phyloP scores from a whole-genome alignment of 495 filamentous ascomycete genomes.

The Parathielavia hyrcaniae region DNA sequence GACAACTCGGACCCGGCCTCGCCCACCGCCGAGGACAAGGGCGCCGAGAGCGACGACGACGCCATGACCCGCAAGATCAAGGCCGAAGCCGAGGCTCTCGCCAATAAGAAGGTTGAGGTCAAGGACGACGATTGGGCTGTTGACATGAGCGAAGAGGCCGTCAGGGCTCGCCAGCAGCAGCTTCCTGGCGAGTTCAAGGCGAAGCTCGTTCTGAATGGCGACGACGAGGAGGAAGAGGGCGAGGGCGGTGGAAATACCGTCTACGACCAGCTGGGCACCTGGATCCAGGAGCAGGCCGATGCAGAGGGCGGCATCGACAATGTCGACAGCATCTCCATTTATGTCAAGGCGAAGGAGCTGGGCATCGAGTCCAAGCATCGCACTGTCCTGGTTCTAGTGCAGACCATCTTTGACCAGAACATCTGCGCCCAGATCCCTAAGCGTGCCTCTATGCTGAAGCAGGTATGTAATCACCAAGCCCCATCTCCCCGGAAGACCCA shows the following conservation, averaged over 20 bases:
- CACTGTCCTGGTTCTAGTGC: constrained; percentile 84
- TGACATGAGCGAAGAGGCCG: constrained; percentile 88
- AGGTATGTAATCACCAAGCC: constrained; percentile 46
- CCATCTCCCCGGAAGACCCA: background rate
- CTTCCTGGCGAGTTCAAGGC: constrained; percentile 88
- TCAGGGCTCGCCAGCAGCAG: constrained; percentile 86
- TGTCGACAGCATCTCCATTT: constrained; percentile 81
- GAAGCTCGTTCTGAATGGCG: constrained; percentile 76
- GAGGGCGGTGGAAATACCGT: constrained; percentile 68
- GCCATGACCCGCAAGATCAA: constrained; percentile 87
- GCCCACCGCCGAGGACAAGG: constrained; percentile 56
- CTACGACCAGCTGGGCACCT: constrained; percentile 90
- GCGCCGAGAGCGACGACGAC: constrained; percentile 82
- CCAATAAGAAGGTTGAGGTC: constrained; percentile 47
- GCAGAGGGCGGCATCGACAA: constrained; percentile 65
- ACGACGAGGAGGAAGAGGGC: constrained; percentile 75
- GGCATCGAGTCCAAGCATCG: constrained; percentile 94
- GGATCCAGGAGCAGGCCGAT: constrained; percentile 72
- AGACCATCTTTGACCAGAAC: constrained; percentile 87
- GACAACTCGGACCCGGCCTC: constrained; percentile 68
- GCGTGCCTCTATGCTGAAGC: constrained; percentile 80
- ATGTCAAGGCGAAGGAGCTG: constrained; percentile 90
- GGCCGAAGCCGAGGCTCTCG: constrained; percentile 69
- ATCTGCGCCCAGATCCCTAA: constrained; percentile 73
- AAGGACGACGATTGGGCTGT: constrained; percentile 92